These are phyloP conservation scores for Aspergillus campestris DNA, from an alignment of 495 filamentous ascomycete species.

Conservation along the genomic window DNA sequence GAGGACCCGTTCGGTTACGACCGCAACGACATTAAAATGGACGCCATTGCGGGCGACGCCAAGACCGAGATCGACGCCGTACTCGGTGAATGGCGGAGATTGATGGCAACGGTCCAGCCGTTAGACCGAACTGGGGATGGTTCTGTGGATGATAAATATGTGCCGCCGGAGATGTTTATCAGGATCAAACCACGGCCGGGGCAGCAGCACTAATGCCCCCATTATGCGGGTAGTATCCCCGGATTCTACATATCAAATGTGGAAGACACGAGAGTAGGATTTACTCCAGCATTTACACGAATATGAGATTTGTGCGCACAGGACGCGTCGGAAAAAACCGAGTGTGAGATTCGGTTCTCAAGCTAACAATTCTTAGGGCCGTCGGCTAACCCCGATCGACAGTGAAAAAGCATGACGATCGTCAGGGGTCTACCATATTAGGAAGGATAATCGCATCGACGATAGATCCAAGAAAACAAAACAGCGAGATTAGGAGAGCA, in stretches of 20 bases:
- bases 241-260: background rate
- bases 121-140: background rate
- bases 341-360: background rate
- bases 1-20: constrained; percentile 74
- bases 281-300: too few relatives aligned
- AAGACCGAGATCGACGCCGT: constrained; percentile 56
- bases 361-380: background rate
- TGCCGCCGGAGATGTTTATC: constrained; percentile 33
- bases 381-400: background rate
- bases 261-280: too few relatives aligned
- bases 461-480: background rate
- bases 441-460: background rate
- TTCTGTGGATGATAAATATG: constrained; percentile 8
- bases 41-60: constrained; percentile 61
- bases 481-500: too few relatives aligned
- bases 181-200: constrained; percentile 10
- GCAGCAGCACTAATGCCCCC: constrained; percentile 27
- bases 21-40: constrained; percentile 73
- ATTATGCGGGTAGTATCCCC: background rate
- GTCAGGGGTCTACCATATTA: background rate
- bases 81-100: constrained; percentile 52
- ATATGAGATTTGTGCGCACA: too few relatives aligned
- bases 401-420: background rate
- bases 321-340: too few relatives aligned
- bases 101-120: constrained; percentile 5